A percentile compares a stretch with the other conserved stretches of the same genome.
These are phyloP conservation scores for Chaetomiaceae sp. DNA, from an alignment of 2,329 filamentous ascomycete species.

Conservation along the genomic window DNA sequence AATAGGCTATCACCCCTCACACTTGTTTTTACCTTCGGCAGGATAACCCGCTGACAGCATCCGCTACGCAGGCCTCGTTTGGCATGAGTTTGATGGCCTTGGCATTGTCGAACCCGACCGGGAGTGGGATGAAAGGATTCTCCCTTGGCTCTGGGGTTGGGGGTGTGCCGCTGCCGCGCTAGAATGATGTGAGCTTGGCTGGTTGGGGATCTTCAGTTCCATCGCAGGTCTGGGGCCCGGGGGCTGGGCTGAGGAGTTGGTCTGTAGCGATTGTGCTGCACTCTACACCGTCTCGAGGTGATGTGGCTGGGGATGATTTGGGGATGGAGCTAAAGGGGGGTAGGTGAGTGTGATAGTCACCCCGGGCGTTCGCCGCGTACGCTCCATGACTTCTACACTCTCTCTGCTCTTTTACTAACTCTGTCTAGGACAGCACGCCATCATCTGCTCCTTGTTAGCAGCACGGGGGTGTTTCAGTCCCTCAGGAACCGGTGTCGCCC, in stretches of 20 bases:
- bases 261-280: background rate
- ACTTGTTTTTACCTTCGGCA: too few relatives aligned
- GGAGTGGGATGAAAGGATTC: background rate
- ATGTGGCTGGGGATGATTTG: too few relatives aligned
- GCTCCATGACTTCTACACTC: too few relatives aligned
- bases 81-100: background rate
- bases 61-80: too few relatives aligned
- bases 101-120: background rate
- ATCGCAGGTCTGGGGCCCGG: background rate
- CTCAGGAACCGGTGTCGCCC: background rate
- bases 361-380: too few relatives aligned
- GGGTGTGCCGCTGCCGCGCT: background rate
- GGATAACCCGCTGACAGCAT: too few relatives aligned
- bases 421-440: too few relatives aligned
- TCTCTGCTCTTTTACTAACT: too few relatives aligned
- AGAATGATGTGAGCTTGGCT: background rate
- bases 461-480: constrained; percentile 1
- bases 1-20: too few relatives aligned
- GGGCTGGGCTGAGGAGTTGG: background rate
- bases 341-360: too few relatives aligned
- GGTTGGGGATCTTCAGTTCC: background rate
- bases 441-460: background rate
- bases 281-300: background rate
- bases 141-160: too few relatives aligned
- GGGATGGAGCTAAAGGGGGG: too few relatives aligned